Evolutionary conservation across 2,329 filamentous ascomycete genomes (phyloP), one percentile per base, ranked within the genome.

Genomic region (Fusarium clavum): DNA sequence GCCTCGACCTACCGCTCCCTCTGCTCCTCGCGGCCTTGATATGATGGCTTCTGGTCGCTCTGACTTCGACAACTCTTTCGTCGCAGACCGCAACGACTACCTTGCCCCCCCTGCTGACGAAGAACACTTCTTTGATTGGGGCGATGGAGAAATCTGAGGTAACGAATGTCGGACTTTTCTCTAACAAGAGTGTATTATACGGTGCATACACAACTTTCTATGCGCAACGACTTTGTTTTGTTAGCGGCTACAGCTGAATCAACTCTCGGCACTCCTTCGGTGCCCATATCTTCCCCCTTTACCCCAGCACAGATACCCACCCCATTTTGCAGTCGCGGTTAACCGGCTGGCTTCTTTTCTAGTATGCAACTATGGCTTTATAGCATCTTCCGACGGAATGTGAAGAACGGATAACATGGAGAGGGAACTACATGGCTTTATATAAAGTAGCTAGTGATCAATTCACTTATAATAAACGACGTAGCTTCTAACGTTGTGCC

Each of bases 61-160:
- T 10, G 32, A n/a, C 8, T 64, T 44, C 38, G 16, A 55, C 6
- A 48, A 47, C 24, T 29, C 51, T 38, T 57, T 63, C 16, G 8
- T 56, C 11, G 8, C n/a, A 16, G 18, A 20, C 20, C 14, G 22
- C 16, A 24, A 20, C 27, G n/a, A 45, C 40, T 48, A 40, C 10
- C 48, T 49, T 12, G 54, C 16, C 13, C 29, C 52, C 4, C 40
- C 38, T n/a, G 30, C 32, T 5, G 64, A 71, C 20, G 63, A 71
- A 12, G 43, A 56, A 10, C 51, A 55, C 43, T 70, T 54, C 46
- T 64, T 71, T 52, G 59, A 70, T n/a, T 64, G 57, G 22, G 70
- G 72, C 6, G 80, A 82, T 16, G 81, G 80, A 44, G 81, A 83
- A 70, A 77, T 79, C 58, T 83, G 43, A 54, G 13, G n/a, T 27